Conservation (phyloP, 257 asterid genomes). For the Scutellaria galericulata region DNA sequence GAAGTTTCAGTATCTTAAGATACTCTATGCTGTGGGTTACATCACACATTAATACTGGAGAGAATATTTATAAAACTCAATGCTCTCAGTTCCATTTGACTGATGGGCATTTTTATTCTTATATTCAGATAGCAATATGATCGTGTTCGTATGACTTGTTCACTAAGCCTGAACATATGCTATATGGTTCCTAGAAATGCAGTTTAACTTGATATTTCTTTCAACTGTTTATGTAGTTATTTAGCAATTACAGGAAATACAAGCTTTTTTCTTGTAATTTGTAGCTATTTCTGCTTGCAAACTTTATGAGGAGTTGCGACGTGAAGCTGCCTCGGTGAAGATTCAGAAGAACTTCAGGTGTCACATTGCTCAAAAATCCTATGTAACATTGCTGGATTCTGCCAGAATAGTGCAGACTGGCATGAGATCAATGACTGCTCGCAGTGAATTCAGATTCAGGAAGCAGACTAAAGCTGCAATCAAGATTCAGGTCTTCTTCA, state of each 20-base stretch:
- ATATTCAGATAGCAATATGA: constrained; percentile 10
- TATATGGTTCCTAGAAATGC: constrained; percentile 44
- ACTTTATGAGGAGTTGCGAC: constrained; percentile 83
- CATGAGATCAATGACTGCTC: constrained; percentile 92
- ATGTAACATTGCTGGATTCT: constrained; percentile 61
- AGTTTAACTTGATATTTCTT: constrained; percentile 50
- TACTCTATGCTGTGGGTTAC: background rate
- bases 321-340: constrained; percentile 88
- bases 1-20: constrained; percentile 15
- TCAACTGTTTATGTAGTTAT: constrained; percentile 22
- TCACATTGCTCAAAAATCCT: constrained; percentile 63
- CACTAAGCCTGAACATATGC: background rate
- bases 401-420: constrained; percentile 82
- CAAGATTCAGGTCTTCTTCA: constrained; percentile 71
- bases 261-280: constrained; percentile 29
- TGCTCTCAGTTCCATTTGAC: constrained; percentile 17
- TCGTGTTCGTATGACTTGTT: background rate
- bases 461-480: constrained; percentile 93
- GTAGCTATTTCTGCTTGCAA: constrained; percentile 76
- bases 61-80: constrained; percentile 7
- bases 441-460: constrained; percentile 80
- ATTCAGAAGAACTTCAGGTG: constrained; percentile 92
- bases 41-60: background rate
- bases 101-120: background rate
- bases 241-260: constrained; percentile 8